Evolutionary conservation across 2,329 filamentous ascomycete genomes (phyloP).

Genomic region (Leptoxyphium fumago): DNA sequence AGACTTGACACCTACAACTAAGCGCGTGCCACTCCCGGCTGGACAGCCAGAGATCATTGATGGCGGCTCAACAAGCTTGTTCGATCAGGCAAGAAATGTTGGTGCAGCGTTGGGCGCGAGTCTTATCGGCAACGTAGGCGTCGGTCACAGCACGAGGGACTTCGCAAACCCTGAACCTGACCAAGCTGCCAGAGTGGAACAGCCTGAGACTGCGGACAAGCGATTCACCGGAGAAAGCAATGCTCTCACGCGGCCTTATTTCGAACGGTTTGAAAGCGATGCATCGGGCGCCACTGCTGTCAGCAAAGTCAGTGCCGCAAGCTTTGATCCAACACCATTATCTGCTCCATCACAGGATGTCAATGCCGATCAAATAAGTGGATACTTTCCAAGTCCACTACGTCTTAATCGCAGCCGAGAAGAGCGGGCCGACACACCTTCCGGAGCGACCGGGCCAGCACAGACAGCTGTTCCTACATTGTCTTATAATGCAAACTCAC

Average conservation of each 20-base stretch:
- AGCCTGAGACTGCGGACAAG: slow-evolving; percentile 10
- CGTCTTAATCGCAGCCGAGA: not conserved
- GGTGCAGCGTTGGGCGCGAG: slow-evolving; percentile 35
- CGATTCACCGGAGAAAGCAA: slow-evolving; percentile 7
- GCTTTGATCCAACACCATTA: not conserved
- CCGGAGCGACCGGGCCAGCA: not conserved
- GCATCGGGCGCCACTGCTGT: slow-evolving; percentile 1
- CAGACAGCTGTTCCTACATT: slow-evolving; percentile 4
- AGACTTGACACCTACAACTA: slow-evolving; percentile 21
- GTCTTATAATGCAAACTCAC: slow-evolving; percentile 18
- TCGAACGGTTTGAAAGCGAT: slow-evolving; percentile 3
- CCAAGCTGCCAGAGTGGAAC: slow-evolving; percentile 11
- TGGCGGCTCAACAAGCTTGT: slow-evolving; percentile 1
- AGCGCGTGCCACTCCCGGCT: slow-evolving; percentile 3
- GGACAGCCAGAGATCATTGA: slow-evolving; percentile 13
- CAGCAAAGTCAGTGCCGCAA: slow-evolving; percentile 2
- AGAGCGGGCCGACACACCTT: not conserved
- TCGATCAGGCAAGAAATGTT: slow-evolving; percentile 30
- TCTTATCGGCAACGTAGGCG: slow-evolving; percentile 25
- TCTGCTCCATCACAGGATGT: slow-evolving; percentile 29
- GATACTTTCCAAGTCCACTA: slow-evolving; percentile 3
- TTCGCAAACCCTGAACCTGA: slow-evolving; percentile 12
- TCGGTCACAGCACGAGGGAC: slow-evolving; percentile 19
- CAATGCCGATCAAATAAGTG: slow-evolving; percentile 26
- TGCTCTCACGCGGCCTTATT: not conserved